These are phyloP conservation scores for Nyctanthes arbortristis DNA, from an alignment of 257 asterid species.

Conservation along the genomic window DNA sequence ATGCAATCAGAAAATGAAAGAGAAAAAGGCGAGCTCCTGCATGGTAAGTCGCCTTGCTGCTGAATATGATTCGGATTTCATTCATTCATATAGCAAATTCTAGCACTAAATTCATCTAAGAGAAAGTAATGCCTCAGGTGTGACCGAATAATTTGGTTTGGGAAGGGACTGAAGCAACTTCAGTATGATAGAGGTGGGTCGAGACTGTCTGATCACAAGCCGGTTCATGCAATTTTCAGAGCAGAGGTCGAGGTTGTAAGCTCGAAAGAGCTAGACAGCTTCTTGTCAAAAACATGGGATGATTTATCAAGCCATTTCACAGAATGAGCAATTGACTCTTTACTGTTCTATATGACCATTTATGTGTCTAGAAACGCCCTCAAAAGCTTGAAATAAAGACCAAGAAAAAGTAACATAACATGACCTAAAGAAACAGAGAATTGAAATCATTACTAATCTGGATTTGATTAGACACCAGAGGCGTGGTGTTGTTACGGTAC, in stretches of 20 bases:
- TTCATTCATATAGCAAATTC: conserved; percentile 1
- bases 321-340: conserved; percentile 14
- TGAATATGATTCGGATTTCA: conserved; percentile 1
- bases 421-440: too few species aligned
- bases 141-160: conserved; percentile 66
- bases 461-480: too few species aligned
- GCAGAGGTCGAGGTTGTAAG: conserved; percentile 39
- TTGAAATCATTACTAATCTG: too few species aligned
- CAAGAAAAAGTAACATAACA: too few species aligned
- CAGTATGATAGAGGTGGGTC: conserved; percentile 55
- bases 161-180: conserved; percentile 56
- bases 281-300: conserved; percentile 18
- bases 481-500: too few species aligned
- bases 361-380: background rate
- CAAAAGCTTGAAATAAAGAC: background rate
- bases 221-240: conserved; percentile 52
- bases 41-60: conserved; percentile 44
- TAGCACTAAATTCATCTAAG: conserved; percentile 7
- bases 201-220: conserved; percentile 66
- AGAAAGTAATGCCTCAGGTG: conserved; percentile 52
- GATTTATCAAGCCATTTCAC: conserved; percentile 18
- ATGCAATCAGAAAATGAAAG: conserved; percentile 39
- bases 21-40: conserved; percentile 57
- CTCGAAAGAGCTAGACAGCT: conserved; percentile 23
- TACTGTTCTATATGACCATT: conserved; percentile 14